phyloP scores from a whole-genome alignment of 352 stramenopile genomes.

The Chloridella minuta region DNA sequence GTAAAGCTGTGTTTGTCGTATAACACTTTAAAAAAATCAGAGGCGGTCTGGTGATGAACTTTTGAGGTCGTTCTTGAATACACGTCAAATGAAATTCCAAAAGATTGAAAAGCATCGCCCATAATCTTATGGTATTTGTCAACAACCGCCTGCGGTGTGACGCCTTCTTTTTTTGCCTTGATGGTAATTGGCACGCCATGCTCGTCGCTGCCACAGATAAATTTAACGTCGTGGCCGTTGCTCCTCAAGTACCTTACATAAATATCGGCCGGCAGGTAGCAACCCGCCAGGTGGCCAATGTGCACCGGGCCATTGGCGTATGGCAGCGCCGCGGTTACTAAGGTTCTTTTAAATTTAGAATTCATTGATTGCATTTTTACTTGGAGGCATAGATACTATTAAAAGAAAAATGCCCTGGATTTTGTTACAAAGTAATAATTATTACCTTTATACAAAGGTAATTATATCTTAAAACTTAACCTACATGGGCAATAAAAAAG shows the following conservation, averaged over 20 bases:
- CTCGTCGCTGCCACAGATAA: neutral
- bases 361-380: no score
- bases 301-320: neutral
- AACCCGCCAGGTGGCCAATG: neutral
- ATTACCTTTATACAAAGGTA: conserved; percentile 4
- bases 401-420: no score
- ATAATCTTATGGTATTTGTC: neutral
- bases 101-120: neutral
- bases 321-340: neutral
- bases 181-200: neutral
- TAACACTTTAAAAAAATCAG: neutral
- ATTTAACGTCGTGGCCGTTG: neutral
- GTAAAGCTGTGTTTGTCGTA: neutral
- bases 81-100: neutral
- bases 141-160: neutral
- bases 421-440: neutral
- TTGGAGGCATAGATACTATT: no score
- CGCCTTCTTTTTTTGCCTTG: neutral
- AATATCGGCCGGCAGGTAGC: neutral
- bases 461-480: neutral
- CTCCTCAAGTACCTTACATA: neutral
- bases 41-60: neutral
- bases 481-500: neutral
- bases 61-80: neutral
- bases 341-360: neutral